Conservation (phyloP, 2,329 filamentous ascomycete genomes). For the Fusarium begoniae region DNA sequence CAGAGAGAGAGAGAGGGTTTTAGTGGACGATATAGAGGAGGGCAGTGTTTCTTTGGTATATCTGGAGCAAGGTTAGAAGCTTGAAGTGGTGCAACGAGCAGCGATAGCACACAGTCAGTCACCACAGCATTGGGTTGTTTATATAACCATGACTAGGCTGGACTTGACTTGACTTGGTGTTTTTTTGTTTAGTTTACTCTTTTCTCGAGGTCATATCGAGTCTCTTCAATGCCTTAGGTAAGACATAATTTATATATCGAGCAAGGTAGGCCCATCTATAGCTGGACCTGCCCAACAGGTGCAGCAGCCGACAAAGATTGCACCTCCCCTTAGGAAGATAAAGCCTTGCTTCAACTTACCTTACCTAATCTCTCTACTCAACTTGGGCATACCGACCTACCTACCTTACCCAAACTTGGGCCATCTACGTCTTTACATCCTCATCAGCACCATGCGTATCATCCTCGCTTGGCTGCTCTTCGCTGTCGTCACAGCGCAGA, state of each 20-base stretch:
- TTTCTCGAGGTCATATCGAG: neutral
- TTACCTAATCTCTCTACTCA: neutral
- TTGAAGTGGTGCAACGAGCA: neutral
- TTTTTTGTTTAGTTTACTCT: neutral
- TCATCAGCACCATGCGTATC: slow-evolving; percentile 21
- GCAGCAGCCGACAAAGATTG: neutral
- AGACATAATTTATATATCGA: neutral
- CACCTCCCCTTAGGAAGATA: neutral
- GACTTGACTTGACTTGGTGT: neutral
- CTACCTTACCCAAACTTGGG: neutral
- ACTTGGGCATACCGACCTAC: neutral
- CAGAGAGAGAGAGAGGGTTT: neutral
- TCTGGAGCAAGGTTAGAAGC: neutral
- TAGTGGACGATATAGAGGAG: neutral
- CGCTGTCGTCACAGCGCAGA: slow-evolving; percentile 31
- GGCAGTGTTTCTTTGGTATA: neutral
- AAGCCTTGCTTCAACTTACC: neutral
- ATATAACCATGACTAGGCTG: neutral
- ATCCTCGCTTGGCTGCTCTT: slow-evolving; percentile 17
- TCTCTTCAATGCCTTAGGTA: neutral
- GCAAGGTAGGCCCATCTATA: neutral
- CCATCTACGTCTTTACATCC: neutral
- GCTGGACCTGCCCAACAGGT: slow-evolving; percentile 2
- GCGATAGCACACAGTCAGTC: neutral
- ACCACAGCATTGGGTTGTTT: neutral